These are phyloP conservation scores for Pholiota adiposa DNA, from an alignment of 1,284 basidiomycete genomes.

Conservation along the genomic window DNA sequence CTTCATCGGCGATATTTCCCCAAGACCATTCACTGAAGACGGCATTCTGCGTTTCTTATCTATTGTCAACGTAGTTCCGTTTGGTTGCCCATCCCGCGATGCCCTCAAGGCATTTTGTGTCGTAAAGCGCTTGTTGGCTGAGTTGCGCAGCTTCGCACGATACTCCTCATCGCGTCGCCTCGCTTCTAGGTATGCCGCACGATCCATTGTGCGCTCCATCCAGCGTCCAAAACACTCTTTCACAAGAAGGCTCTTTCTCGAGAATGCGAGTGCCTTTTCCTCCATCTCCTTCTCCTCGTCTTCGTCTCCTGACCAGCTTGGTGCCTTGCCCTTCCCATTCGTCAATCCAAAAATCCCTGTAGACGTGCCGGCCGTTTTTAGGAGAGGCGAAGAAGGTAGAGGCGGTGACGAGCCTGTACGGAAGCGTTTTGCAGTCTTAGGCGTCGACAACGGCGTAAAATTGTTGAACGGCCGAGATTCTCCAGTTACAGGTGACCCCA, in stretches of 20 bases:
- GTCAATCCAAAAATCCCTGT: background rate
- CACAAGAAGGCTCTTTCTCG: slow-evolving; percentile 34
- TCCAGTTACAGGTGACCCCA: slow-evolving; percentile 37
- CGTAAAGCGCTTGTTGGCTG: slow-evolving; percentile 10
- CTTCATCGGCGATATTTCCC: slow-evolving; percentile 28
- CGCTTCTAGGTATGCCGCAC: slow-evolving; percentile 60
- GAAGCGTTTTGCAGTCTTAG: slow-evolving; percentile 19
- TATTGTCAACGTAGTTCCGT: slow-evolving; percentile 9
- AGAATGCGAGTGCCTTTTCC: slow-evolving; percentile 45
- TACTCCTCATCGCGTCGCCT: slow-evolving; percentile 62
- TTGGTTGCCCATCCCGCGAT: background rate
- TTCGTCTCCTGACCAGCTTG: slow-evolving; percentile 20
- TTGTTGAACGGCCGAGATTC: slow-evolving; percentile 27
- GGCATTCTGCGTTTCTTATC: slow-evolving; percentile 35
- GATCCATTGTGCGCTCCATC: slow-evolving; percentile 46
- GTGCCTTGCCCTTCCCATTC: slow-evolving; percentile 36
- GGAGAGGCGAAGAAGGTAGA: background rate
- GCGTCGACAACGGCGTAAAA: slow-evolving; percentile 29
- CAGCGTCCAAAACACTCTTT: slow-evolving; percentile 45
- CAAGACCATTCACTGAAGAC: slow-evolving; percentile 21
- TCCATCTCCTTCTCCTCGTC: slow-evolving; percentile 30
- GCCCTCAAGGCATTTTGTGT: too few relatives aligned
- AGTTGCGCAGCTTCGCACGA: slow-evolving; percentile 50
- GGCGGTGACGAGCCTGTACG: slow-evolving; percentile 5
- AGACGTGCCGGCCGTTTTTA: background rate